phyloP scores from a whole-genome alignment of 306 rosid species.

The Vigna reflexopilosa region DNA sequence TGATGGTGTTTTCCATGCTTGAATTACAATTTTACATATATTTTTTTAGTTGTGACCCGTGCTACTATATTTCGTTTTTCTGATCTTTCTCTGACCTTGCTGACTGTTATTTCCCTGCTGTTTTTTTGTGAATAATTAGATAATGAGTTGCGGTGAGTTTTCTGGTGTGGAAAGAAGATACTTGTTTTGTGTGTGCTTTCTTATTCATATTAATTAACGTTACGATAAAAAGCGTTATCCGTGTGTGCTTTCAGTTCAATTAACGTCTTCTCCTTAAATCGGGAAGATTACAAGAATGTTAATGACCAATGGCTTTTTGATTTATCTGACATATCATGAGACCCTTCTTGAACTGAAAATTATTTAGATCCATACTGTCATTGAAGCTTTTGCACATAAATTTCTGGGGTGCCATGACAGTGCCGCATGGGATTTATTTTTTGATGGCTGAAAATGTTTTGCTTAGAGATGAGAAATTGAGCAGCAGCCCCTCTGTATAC shows the following conservation, averaged over 20 bases:
- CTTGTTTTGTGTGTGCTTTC: constrained; percentile 2
- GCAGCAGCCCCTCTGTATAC: background rate
- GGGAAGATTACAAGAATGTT: background rate
- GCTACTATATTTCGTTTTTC: background rate
- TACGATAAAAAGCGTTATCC: background rate
- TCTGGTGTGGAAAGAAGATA: constrained; percentile 14
- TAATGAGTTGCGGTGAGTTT: background rate
- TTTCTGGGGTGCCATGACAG: background rate
- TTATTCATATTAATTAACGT: background rate
- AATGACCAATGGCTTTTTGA: background rate
- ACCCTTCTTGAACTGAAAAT: constrained; percentile 5
- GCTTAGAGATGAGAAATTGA: background rate
- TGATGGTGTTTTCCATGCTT: background rate
- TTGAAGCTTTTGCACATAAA: background rate
- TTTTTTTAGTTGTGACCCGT: background rate
- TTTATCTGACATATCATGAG: background rate
- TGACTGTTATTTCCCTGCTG: constrained; percentile 3
- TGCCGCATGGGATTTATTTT: background rate
- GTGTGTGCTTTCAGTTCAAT: background rate
- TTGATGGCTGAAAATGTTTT: constrained; percentile 21
- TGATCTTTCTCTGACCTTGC: background rate
- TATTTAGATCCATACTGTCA: background rate
- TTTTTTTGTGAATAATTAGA: background rate
- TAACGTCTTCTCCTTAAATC: constrained; percentile 9
- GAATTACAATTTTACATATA: background rate